Base-by-base conservation (phyloP, 345 rosid genomes). In the Citrus australasica region DNA sequence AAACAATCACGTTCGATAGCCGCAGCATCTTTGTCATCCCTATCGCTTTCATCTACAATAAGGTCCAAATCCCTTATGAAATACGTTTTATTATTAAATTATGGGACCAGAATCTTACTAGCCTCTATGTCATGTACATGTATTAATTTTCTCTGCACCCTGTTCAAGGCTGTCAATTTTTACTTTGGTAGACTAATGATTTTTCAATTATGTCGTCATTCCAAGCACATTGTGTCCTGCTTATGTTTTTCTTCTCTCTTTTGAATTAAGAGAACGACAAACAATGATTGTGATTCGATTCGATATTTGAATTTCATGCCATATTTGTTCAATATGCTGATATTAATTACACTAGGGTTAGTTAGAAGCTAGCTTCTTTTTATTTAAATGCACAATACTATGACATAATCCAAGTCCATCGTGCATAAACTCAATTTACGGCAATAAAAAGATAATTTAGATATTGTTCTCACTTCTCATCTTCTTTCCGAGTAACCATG, bases 181-280 rank as follows among this genome's bases (percentile, higher is more conserved):
- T 9, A n/a, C 3, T 7, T 7, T 63, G 10, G 17, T 22, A 25
- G 7, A 6, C 4, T 0, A 27, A 60, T 30, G 3, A 74, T 73
- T 56, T 40, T 55, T 28, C n/a, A 68, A 69, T n/a, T n/a, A 76
- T 83, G 85, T 73, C 65, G 81, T 59, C 88, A 85, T 79, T 73
- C 14, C 28, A 9, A 53, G 4, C 27, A 82, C 80, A 74, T 22
- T 9, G 24, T 3, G 35, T n/a, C 9, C 17, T 1, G 4, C 1
- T 19, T 19, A 21, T 67, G 22, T 35, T 6, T 60, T 14, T 48
- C 10, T 10, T 9, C 37, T 24, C 35, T 7, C 25, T 10, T 22
- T 10, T 38, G 53, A 35, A 69, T 46, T 37, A 27, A 17, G 22
- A 17, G 22, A 6, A 46, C 16, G 0, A 4, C 22, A 17, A 19